Evolutionary conservation across 805 yeast species (phyloP), one percentile per base, ranked within the genome.

Genomic region (Wickerhamiella vanderwaltii): DNA sequence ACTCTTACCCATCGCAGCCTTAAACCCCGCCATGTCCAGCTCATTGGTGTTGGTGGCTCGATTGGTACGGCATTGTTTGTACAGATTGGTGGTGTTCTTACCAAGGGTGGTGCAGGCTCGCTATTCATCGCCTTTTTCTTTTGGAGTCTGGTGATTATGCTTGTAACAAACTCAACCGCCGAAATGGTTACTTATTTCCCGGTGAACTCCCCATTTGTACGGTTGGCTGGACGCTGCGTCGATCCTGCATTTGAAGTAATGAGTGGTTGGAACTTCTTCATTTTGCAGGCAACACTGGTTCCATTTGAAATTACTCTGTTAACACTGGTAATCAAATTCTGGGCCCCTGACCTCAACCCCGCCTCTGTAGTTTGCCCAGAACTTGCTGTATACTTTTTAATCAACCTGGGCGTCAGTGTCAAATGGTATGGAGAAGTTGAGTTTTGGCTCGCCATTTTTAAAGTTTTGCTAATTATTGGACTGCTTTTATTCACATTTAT

Each of bases 231-330:
- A 16, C 62, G 88, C 43, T 80, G 83, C 56, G 75, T 75, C 40
- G 91, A 82, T 56, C 77, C 75, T 29, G 80, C 93, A 0, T 61
- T 79, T 43, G 91, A 80, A 50, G 72, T 79, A 35, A 73, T 72
- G 68, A 74, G 80, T 2, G 86, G 88, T 19, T 82, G 84, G 79
- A 81, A 82, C 54, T 82, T 79, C 53, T 80, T 81, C 72, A 65
- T 81, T 47, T 63, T 81, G 51, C 79, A 80, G 56, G 78, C 86
- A 48, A 76, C 81, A 0, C 75, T 77, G 47, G 79, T 84, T 36
- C 94, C 94, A 2, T 81, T 77, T 52, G 94, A 85, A 60, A 77
- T 84, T 40, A 80, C 80, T 6, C 79, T 86, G 5, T 86, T 79
- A 6, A 80, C 82, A 50, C 69, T 84, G n/a, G 75, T 84, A 52